Conservation (phyloP, 345 rosid species). For the Kernera saxatilis region DNA sequence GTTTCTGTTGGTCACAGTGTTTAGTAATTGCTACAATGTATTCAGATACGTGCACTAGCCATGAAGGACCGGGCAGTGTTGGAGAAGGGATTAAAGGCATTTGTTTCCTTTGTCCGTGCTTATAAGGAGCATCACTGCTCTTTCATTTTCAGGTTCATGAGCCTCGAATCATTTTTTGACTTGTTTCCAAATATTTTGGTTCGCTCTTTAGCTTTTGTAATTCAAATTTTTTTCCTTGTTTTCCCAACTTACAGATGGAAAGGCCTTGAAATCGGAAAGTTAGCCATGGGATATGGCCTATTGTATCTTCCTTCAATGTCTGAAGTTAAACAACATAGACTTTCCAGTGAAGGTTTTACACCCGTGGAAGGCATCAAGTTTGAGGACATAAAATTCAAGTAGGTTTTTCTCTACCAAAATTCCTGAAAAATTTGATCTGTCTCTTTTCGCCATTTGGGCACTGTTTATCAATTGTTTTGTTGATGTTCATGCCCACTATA, state of each 20-base stretch:
- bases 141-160: constrained; percentile 65
- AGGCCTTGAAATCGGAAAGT: constrained; percentile 80
- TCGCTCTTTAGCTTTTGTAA: neutral
- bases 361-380: constrained; percentile 53
- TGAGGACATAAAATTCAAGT: constrained; percentile 79
- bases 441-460: neutral
- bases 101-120: constrained; percentile 84
- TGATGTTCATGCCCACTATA: neutral
- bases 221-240: neutral
- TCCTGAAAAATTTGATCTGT: neutral
- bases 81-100: constrained; percentile 89
- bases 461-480: no score
- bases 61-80: constrained; percentile 75
- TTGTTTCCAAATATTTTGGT: neutral
- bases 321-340: constrained; percentile 77
- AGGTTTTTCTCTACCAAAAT: neutral
- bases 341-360: constrained; percentile 63
- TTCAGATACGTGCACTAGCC: constrained; percentile 69
- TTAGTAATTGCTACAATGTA: neutral
- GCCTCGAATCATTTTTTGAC: neutral
- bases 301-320: constrained; percentile 85
- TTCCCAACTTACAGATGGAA: constrained; percentile 53
- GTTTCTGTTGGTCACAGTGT: constrained; percentile 1
- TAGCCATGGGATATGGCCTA: constrained; percentile 92
- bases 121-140: constrained; percentile 90